phyloP scores from a whole-genome alignment of 805 yeast species.

The Metschnikowia continentalis region DNA sequence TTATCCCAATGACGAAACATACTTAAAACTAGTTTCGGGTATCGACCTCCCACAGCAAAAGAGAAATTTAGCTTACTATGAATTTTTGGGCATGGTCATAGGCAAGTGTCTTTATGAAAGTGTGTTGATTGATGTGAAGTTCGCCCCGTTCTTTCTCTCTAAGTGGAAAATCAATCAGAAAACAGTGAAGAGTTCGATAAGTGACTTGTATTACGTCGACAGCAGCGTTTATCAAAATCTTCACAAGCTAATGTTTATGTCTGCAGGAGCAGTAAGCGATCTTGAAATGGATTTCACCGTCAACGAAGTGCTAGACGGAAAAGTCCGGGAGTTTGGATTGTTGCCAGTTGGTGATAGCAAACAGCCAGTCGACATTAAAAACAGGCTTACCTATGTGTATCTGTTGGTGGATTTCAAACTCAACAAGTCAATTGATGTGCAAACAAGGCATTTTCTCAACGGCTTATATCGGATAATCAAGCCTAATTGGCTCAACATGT shows the following conservation, averaged over 20 bases:
- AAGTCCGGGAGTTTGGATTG: conserved; percentile 49
- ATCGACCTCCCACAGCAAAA: conserved; percentile 28
- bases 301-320: conserved; percentile 42
- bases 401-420: conserved; percentile 75
- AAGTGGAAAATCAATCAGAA: conserved; percentile 50
- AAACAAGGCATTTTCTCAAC: conserved; percentile 56
- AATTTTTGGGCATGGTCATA: conserved; percentile 74
- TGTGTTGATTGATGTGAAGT: conserved; percentile 73
- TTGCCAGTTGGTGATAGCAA: conserved; percentile 53
- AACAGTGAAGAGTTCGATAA: conserved; percentile 55
- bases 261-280: conserved; percentile 50
- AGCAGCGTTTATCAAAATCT: conserved; percentile 59
- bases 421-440: conserved; percentile 56
- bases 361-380: conserved; percentile 53
- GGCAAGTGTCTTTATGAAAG: conserved; percentile 89
- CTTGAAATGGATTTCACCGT: conserved; percentile 67
- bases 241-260: conserved; percentile 55
- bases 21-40: conserved; percentile 27
- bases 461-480: conserved; percentile 71
- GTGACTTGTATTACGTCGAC: conserved; percentile 74
- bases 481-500: conserved; percentile 76
- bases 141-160: conserved; percentile 81
- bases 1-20: conserved; percentile 67
- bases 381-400: conserved; percentile 70
- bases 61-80: conserved; percentile 30